Evolutionary conservation across 1,284 basidiomycete species (phyloP).

Genomic region (Hymenochaete sp.): DNA sequence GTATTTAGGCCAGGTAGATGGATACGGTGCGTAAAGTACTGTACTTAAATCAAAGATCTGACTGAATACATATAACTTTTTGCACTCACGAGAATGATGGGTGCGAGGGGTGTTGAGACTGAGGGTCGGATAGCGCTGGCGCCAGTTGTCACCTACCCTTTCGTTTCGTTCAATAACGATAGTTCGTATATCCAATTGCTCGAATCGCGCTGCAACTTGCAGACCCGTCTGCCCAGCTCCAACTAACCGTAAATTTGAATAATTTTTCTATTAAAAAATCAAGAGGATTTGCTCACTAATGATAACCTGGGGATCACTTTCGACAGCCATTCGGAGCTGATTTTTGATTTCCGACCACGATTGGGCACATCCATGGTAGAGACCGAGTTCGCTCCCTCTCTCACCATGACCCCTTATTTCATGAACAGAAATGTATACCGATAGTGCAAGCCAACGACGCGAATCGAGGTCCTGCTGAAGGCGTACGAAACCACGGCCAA

Average conservation of each 20-base stretch:
- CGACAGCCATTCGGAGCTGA: constrained; percentile 23
- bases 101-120: constrained; percentile 36
- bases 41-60: background rate
- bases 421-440: constrained; percentile 25
- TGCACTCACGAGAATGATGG: constrained; percentile 29
- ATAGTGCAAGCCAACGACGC: constrained; percentile 27
- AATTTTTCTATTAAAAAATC: background rate
- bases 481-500: constrained; percentile 33
- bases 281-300: constrained; percentile 21
- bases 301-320: constrained; percentile 29
- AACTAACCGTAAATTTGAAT: constrained; percentile 25
- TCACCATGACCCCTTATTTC: constrained; percentile 32
- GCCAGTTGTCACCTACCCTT: constrained; percentile 48
- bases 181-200: constrained; percentile 39
- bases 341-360: constrained; percentile 28
- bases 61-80: background rate
- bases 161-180: constrained; percentile 40
- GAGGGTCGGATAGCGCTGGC: constrained; percentile 42
- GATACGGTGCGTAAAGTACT: constrained; percentile 36
- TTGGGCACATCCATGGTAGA: constrained; percentile 25
- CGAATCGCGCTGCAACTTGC: constrained; percentile 42
- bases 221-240: constrained; percentile 51
- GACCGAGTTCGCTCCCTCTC: constrained; percentile 24
- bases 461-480: constrained; percentile 17
- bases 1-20: constrained; percentile 31